Base-by-base conservation (phyloP, 495 filamentous ascomycete genomes). In the Penicillium soppii region DNA sequence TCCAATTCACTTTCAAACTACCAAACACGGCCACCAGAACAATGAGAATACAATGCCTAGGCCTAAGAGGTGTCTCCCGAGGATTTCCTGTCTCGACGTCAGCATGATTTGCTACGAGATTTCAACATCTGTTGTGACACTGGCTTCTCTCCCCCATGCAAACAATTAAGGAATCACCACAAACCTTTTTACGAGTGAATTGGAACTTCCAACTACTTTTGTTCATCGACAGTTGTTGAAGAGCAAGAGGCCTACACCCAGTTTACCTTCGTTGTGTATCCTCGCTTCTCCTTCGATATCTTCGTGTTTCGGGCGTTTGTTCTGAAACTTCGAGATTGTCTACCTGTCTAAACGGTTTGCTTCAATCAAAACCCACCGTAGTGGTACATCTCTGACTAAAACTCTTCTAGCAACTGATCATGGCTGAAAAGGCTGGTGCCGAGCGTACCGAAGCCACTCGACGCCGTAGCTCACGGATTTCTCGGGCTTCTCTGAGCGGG, bases 401-500 rank as follows among this genome's bases (percentile, higher is more conserved):
- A 23, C 15, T 23, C 6, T 5, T 37, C n/a, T n/a, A n/a, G n/a
- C n/a, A n/a, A n/a, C n/a, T n/a, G 25, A 52, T n/a, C 13, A 66
- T 63, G 63, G 42, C 58, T 27, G 41, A 45, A 47, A 43, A 56
- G 5, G 50, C 29, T 37, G 47, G 61, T 27, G 41, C 21, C 35
- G 62, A 66, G 33, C 57, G 53, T n/a, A 17, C 44, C 16, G 58
- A 59, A 3, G 26, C n/a, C n/a, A n/a, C 17, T n/a, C 52, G 53
- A 13, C 56, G 55, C 13, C 56, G 61, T n/a, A 30, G 56, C 29
- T 65, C 61, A 13, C 73, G 70, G 25, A 65, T 75, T 43, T 75
- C 73, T 12, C 66, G 72, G 10, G 65, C 65, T 3, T 74, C 72
- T 20, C 46, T 67, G 45, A 66, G 68, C 22, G 71, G 74, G 16